Base-by-base conservation (phyloP, 106 monocot genomes). In the Gastrodia elata region DNA sequence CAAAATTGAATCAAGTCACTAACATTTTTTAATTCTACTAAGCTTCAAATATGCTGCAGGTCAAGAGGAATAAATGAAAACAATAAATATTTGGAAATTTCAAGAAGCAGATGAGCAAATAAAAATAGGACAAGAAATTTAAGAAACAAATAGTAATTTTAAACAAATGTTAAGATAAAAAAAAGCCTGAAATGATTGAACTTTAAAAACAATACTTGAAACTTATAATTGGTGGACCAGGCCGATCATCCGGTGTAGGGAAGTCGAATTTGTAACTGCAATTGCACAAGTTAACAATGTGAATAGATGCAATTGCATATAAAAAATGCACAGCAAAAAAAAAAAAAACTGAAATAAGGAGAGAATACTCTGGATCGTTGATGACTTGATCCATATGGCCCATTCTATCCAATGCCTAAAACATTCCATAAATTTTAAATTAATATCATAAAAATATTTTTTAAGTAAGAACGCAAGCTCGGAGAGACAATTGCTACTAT, bases 241-340 rank as follows among this genome's bases (percentile, higher is more conserved):
- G 97, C 71, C 86, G 82, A 80, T 98, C 97, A 85, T 98, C 97
- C 80, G 97, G 97, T 14, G 97, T 98, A 39, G 97, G 97, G 73
- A 98, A 98, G 4, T 98, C 97, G 83, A 98, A 98, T 74, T 98
- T 98, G 72, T 98, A 98, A 65, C 97, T 98, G 87, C 61, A 71
- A 64, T 57, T 38, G 36, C 26, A 72, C 68, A 38, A 46, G 40
- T 30, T 55, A 55, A 68, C 30, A 57, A 73, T 34, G 44, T 68
- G 43, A 41, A 14, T 8, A 74, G 27, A 55, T 36, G 4, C 38
- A 39, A n/a, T 52, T 35, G 14, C 57, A 49, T 48, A 57, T 49
- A 37, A 58, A 14, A 40, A 83, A 68, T 41, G 11, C 16, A 48
- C 20, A 24, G 5, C 40, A n/a, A 55, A 79, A 76, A 64, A 24